Base-by-base conservation (phyloP, 2,329 filamentous ascomycete genomes). In the Fusarium miscanthi region DNA sequence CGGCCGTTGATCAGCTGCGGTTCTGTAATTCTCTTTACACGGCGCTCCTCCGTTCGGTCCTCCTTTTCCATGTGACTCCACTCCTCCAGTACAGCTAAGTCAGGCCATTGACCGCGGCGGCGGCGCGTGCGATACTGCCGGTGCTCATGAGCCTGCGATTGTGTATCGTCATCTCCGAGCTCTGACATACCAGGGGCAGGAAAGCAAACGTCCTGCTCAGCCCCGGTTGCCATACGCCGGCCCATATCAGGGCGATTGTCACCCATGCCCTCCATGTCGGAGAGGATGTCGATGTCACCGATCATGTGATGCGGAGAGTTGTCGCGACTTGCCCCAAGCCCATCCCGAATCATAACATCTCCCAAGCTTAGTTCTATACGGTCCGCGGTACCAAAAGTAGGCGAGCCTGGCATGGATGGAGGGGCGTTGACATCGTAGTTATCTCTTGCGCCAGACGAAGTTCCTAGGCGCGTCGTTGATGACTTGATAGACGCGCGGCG, bases 51-150 rank as follows among this genome's bases (percentile, higher is more conserved):
- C 59, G 89, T 95, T 58, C 93, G 89, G 25, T 82, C 81, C 79
- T 97, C 94, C 81, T 97, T 97, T 81, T 99, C 96, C 74, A 95
- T 91, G 8, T 89, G 89, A 69, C 92, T 94, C 95, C 95, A 99
- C 72, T 97, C 93, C 66, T 98, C 94, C 16, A 99, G 84, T 9
- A 93, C 89, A 2, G 89, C 85, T 21, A 98, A 84, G 80, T 98
- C 94, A 1, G 96, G 96, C 94, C 95, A 98, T 74, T 92, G 91
- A 40, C 90, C 85, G 45, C 90, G 88, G 61, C 93, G 88, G 31
- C 93, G 88, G 23, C 91, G 85, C 14, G 81, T 75, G 46, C 80
- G 75, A 52, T 77, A 79, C n/a, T 77, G 80, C 30, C 79, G 74
- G 74, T 74, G 63, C 78, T 82, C 76, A 72, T 78, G 70, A 76